phyloP scores from a whole-genome alignment of 805 yeast species.

The Pichia sporocuriosa region DNA sequence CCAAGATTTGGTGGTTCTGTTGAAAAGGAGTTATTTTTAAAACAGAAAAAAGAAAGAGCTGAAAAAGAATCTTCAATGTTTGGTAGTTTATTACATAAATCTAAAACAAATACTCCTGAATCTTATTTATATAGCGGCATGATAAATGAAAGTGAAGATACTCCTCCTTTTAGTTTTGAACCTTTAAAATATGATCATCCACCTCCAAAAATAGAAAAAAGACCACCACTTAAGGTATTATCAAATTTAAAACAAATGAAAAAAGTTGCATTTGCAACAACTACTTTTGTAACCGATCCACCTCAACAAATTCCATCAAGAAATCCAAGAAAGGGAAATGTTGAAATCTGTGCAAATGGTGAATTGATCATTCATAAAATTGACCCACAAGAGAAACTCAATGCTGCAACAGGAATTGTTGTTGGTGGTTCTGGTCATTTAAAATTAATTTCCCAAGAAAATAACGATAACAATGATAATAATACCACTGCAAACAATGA shows the following conservation, averaged over 20 bases:
- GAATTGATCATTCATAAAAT: slow-evolving; percentile 29
- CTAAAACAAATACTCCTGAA: slow-evolving; percentile 20
- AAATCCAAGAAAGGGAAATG: slow-evolving; percentile 74
- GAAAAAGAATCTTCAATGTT: slow-evolving; percentile 20
- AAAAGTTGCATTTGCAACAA: slow-evolving; percentile 73
- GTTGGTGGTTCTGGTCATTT: slow-evolving; percentile 75
- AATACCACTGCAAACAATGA: slow-evolving; percentile 13
- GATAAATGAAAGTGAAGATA: slow-evolving; percentile 19
- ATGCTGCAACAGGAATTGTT: slow-evolving; percentile 59
- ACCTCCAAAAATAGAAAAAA: slow-evolving; percentile 22
- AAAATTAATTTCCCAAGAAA: slow-evolving; percentile 31
- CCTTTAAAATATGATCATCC: slow-evolving; percentile 24
- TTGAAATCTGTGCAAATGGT: slow-evolving; percentile 33
- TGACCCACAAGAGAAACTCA: slow-evolving; percentile 26
- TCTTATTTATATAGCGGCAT: slow-evolving; percentile 13
- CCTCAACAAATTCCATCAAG: slow-evolving; percentile 93
- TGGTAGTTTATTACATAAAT: slow-evolving; percentile 27
- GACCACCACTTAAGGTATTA: slow-evolving; percentile 27
- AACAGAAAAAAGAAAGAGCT: slow-evolving; percentile 16
- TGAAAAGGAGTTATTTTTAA: slow-evolving; percentile 20
- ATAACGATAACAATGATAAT: slow-evolving; percentile 11
- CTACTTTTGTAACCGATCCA: slow-evolving; percentile 70
- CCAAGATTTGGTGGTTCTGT: slow-evolving; percentile 25
- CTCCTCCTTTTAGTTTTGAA: slow-evolving; percentile 17
- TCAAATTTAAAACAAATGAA: slow-evolving; percentile 35